Conservation (phyloP, 2,329 filamentous ascomycete genomes). For the Epichloe gansuensis region DNA sequence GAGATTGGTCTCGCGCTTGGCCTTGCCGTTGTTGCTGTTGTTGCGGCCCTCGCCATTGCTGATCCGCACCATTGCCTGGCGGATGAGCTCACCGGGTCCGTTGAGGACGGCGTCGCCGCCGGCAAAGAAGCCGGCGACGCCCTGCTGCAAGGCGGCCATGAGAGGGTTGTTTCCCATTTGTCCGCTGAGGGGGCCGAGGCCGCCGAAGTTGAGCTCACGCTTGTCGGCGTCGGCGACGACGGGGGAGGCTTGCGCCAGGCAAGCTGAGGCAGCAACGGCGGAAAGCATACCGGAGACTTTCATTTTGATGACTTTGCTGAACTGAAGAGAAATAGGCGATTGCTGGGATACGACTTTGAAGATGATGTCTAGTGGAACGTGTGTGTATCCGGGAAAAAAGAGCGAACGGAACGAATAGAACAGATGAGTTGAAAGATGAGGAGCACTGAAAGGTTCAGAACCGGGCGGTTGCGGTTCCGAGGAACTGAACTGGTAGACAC, state of each 20-base stretch:
- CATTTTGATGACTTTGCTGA: neutral
- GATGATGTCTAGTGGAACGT: neutral
- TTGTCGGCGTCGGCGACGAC: neutral
- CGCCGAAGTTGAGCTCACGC: neutral
- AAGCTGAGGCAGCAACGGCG: neutral
- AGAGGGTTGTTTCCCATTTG: neutral
- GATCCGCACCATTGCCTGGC: neutral
- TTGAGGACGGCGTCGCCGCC: neutral
- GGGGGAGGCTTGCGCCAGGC: neutral
- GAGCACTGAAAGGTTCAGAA: neutral
- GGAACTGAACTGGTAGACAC: neutral
- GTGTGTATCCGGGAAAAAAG: neutral
- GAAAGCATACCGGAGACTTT: neutral
- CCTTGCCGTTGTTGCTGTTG: neutral
- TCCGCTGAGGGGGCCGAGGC: neutral
- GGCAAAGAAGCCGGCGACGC: neutral
- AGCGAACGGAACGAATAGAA: neutral
- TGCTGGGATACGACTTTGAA: too few species aligned
- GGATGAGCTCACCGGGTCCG: neutral
- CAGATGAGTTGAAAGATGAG: neutral
- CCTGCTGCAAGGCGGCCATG: neutral
- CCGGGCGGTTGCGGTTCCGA: neutral
- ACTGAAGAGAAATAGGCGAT: neutral
- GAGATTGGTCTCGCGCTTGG: neutral
- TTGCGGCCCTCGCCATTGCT: neutral